Conservation (phyloP, 139 green algal genomes). For the Chlorella sorokiniana region DNA sequence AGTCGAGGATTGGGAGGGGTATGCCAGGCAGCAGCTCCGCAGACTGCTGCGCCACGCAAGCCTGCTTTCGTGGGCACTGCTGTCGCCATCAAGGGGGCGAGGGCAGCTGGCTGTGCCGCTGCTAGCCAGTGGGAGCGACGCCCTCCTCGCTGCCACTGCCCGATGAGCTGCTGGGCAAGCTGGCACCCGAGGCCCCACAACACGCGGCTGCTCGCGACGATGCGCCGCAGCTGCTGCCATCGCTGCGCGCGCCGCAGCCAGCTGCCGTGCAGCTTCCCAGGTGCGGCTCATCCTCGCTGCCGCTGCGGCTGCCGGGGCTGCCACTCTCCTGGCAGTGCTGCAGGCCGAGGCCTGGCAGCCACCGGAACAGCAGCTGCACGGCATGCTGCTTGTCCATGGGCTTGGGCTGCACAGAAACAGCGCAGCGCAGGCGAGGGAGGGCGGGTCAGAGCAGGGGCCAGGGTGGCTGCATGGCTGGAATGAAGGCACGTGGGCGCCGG, state of each 20-base stretch:
- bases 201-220: no score
- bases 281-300: background rate
- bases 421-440: background rate
- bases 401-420: conserved; percentile 14
- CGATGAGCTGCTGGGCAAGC: background rate
- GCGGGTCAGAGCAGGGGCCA: no score
- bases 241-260: background rate
- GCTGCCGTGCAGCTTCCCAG: background rate
- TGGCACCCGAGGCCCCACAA: no score
- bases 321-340: background rate
- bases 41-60: no score
- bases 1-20: no score
- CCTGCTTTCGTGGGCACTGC: background rate
- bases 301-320: background rate
- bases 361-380: conserved; percentile 14
- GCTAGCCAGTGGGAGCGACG: no score
- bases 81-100: background rate
- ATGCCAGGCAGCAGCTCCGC: no score
- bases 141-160: background rate
- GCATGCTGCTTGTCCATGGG: conserved; percentile 4
- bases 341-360: background rate
- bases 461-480: background rate
- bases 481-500: no score
- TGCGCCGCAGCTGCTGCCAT: no score
- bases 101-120: no score